Evolutionary conservation across 2,329 filamentous ascomycete genomes (phyloP).

Genomic region (Paraphoma chrysanthemicola): DNA sequence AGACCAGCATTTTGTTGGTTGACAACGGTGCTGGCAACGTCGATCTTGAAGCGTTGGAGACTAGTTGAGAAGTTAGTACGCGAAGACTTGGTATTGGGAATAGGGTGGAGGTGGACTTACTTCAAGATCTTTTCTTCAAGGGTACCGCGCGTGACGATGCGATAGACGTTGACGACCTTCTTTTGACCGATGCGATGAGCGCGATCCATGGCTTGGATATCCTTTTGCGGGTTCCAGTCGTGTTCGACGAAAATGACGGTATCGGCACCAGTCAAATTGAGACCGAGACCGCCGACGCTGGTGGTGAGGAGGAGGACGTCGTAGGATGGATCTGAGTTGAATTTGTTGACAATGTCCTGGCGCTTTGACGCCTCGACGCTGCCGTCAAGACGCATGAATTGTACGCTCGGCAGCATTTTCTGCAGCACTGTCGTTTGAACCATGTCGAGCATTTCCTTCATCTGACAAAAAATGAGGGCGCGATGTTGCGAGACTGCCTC

Average conservation of each 20-base stretch:
- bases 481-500: constrained; percentile 95
- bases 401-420: constrained; percentile 88
- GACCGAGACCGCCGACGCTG: constrained; percentile 89
- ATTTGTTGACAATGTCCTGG: constrained; percentile 98
- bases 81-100: neutral
- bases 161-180: constrained; percentile 99
- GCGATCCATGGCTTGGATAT: constrained; percentile 98
- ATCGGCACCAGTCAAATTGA: constrained; percentile 95
- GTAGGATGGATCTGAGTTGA: constrained; percentile 97
- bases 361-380: constrained; percentile 90
- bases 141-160: constrained; percentile 92
- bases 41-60: constrained; percentile 98
- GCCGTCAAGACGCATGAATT: constrained; percentile 92
- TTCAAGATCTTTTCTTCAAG: constrained; percentile 97
- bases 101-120: constrained; percentile 52
- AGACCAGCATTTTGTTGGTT: constrained; percentile 98
- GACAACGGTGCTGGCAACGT: constrained; percentile 96
- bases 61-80: constrained; percentile 53
- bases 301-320: constrained; percentile 94
- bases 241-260: constrained; percentile 99
- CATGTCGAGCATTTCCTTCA: constrained; percentile 99
- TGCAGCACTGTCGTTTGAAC: constrained; percentile 93
- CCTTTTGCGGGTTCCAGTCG: constrained; percentile 99
- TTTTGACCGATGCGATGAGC: constrained; percentile 98
- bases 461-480: constrained; percentile 96